Base-by-base conservation (phyloP, 2,329 filamentous ascomycete species). In the Nakataea oryzae region DNA sequence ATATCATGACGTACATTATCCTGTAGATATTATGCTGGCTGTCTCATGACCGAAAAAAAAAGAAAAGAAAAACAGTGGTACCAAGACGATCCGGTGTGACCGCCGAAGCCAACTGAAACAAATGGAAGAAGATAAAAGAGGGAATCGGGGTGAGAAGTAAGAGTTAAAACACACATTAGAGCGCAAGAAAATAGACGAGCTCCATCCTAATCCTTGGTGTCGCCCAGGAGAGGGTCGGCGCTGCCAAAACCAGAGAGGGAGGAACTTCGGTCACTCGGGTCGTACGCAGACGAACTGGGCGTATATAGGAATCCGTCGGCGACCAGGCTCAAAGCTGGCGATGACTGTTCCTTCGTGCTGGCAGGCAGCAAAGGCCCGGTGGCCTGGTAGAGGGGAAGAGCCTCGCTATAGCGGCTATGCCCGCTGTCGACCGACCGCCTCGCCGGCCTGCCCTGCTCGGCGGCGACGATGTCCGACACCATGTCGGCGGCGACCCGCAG, bases 401-500 rank as follows among this genome's bases (percentile, higher is more conserved):
- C 69, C 63, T 78, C 77, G 41, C 73, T 72, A 47, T 72, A 70
- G n/a, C 66, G 68, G 58, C 67, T 67, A 74, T 55, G 71, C 57
- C 29, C 57, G 57, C 27, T 54, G 54, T 59, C 55, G 59, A 62
- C 64, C 62, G 27, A 29, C 47, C 32, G 30, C 56, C 62, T 62
- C 54, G 63, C 67, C 57, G 63, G 61, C 57, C 69, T 69, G 26
- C 72, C 74, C 64, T 79, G 77, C 62, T 79, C 78, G 2, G 74
- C 76, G 7, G 76, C 71, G 27, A 81, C 73, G 60, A 82, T 72
- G 54, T 77, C 75, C 54, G 75, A 75, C 0, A 82, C 77, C 57
- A 80, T 71, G 7, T 73, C 72, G 8, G 78, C 78, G 2, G 75
- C 79, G 60, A 74, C 73, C 2, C 79, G 74, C 69, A 82, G 78